Evolutionary conservation across 2,329 filamentous ascomycete genomes (phyloP).

Genomic region (Apiospora marii): DNA sequence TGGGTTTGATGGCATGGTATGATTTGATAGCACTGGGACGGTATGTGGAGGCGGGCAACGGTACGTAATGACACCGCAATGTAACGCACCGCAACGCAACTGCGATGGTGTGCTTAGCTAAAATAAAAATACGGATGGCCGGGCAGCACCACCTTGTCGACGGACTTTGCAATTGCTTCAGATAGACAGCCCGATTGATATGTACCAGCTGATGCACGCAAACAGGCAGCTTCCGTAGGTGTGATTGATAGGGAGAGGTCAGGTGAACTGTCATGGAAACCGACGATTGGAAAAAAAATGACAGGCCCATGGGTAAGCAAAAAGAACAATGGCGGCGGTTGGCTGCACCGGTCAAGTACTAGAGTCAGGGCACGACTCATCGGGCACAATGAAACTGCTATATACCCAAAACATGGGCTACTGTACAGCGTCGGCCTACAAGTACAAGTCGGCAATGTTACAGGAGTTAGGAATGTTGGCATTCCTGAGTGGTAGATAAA

Average conservation of each 20-base stretch:
- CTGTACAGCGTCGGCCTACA: neutral
- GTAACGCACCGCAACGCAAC: slow-evolving; percentile 6
- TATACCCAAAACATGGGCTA: neutral
- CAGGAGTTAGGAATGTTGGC: slow-evolving; percentile 10
- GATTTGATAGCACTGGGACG: slow-evolving; percentile 3
- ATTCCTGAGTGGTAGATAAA: neutral
- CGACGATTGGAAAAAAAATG: neutral
- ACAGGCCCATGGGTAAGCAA: neutral
- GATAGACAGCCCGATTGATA: neutral
- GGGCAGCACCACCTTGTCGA: neutral
- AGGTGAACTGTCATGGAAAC: neutral
- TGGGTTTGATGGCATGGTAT: slow-evolving; percentile 19
- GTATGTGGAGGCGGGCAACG: slow-evolving; percentile 20
- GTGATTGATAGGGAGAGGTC: neutral
- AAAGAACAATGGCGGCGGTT: neutral
- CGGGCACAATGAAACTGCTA: neutral
- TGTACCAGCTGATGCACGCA: neutral
- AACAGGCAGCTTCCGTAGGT: neutral
- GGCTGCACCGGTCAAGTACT: neutral
- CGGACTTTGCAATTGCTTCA: slow-evolving; percentile 3
- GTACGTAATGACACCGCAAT: slow-evolving; percentile 14
- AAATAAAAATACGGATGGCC: neutral
- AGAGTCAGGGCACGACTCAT: slow-evolving; percentile 7
- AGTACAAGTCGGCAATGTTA: neutral
- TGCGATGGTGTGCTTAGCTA: slow-evolving; percentile 8